Evolutionary conservation across 768 basidiomycete genomes (phyloP), one percentile per base, ranked within the genome.

Genomic region (Leccinellum albellum): DNA sequence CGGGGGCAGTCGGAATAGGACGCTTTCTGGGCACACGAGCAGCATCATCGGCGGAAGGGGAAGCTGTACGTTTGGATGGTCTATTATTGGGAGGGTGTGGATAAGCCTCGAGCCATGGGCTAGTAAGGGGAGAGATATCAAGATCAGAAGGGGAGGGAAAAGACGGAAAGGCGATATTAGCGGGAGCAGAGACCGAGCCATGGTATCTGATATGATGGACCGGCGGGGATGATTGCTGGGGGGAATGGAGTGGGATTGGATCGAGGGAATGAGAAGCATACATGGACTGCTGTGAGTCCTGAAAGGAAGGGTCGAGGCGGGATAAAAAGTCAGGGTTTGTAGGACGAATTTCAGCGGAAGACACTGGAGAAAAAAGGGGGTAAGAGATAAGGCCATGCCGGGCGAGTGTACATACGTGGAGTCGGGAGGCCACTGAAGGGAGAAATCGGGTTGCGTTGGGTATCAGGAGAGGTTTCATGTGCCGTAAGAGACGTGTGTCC

Each of bases 61-160:
- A 87, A 3, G 80, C 82, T 0, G 78, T 76, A 13, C 86, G 80
- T 59, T 88, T 88, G 4, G 68, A 44, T 1, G 61, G 61, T 56
- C 73, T 66, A 17, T 50, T 42, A 35, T 59, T 68, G 12, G 64
- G 61, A 20, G 69, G 61, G 21, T 76, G 74, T 24, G 79, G 77
- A 51, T 81, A 77, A 5, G 88, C 81, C 4, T 84, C 87, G 0
- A 92, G 78, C 88, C 89, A 91, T 1, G 89, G 89, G 61, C 89
- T 91, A 0, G 88, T 88, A 21, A 92, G 74, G 0, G 90, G 89
- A 1, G 88, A 89, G 49, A 92, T 83, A 58, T 92, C 88, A 26
- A 88, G 70, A 54, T 88, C 84, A 21, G 76, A 71, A 0, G 79
- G 75, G 17, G 78, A 78, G 2, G 78, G 73, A 13, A 79, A 60